Evolutionary conservation across 2,329 filamentous ascomycete species (phyloP).

Genomic region (Aspergillus sergii): DNA sequence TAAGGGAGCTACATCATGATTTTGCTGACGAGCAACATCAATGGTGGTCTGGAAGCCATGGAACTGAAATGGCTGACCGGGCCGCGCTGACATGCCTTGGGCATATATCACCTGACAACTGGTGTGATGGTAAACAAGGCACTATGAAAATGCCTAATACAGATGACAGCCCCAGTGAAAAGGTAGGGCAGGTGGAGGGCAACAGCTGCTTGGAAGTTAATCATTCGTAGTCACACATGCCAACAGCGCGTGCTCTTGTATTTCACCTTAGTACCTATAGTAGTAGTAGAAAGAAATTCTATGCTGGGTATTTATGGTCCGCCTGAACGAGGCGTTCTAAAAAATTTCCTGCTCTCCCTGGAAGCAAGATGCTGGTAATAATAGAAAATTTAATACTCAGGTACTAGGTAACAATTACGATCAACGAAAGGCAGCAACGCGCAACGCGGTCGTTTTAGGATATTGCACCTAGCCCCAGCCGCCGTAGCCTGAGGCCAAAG

Average conservation of each 20-base stretch:
- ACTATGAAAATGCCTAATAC: not conserved
- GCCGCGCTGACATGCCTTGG: constrained; percentile 29
- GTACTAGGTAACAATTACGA: not conserved
- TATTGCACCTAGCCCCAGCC: constrained; percentile 8
- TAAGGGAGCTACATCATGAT: constrained; percentile 43
- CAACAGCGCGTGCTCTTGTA: not conserved
- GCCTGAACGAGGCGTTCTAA: not conserved
- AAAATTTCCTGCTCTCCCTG: not conserved
- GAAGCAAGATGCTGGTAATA: not conserved
- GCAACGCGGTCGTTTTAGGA: constrained; percentile 15
- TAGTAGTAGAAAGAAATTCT: not conserved
- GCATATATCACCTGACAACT: constrained; percentile 6
- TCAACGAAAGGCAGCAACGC: constrained; percentile 8
- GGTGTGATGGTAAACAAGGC: constrained; percentile 3
- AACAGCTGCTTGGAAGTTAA: not conserved
- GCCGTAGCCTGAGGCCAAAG: not conserved
- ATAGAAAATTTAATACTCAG: not conserved
- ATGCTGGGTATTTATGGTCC: not conserved
- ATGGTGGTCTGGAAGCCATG: constrained; percentile 56
- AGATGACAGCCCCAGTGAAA: not conserved
- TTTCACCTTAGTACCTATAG: not conserved
- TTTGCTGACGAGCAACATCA: constrained; percentile 43
- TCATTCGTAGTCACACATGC: not conserved
- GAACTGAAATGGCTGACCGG: constrained; percentile 44
- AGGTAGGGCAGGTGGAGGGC: not conserved